A percentile compares a stretch with the other conserved stretches of the same genome.
phyloP scores from a whole-genome alignment of 768 basidiomycete species.

The Gymnopilus dilepis region DNA sequence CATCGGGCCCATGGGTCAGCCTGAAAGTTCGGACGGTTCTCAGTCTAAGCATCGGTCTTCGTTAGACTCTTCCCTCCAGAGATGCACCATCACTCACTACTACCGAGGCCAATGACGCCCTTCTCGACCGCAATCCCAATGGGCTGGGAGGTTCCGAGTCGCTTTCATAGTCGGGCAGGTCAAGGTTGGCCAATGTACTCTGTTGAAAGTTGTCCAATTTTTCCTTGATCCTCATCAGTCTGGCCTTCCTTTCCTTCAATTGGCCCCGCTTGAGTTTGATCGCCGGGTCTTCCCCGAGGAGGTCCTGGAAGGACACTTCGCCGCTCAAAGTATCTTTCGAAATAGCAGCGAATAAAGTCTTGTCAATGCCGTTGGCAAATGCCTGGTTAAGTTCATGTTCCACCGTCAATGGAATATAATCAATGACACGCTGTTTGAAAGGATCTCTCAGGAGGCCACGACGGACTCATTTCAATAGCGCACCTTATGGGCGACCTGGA shows the following conservation, averaged over 20 bases:
- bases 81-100: too few relatives aligned
- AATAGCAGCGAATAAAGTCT: background rate
- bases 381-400: slow-evolving; percentile 52
- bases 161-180: background rate
- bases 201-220: background rate
- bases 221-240: background rate
- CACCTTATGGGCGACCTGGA: slow-evolving; percentile 60
- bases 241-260: background rate
- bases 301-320: background rate
- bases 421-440: slow-evolving; percentile 54
- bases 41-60: too few relatives aligned
- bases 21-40: too few relatives aligned
- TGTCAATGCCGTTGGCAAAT: slow-evolving; percentile 31
- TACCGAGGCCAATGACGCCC: too few relatives aligned
- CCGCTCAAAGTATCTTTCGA: background rate
- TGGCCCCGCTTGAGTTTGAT: background rate
- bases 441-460: background rate
- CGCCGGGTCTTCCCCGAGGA: background rate
- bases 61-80: too few relatives aligned
- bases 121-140: too few relatives aligned
- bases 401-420: slow-evolving; percentile 56
- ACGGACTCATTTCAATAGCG: slow-evolving; percentile 3
- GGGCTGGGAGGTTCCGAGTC: background rate
- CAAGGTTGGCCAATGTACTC: background rate
- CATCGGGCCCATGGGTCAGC: too few relatives aligned